These are phyloP conservation scores for Chamaecyparis obtusa DNA, from an alignment of 75 land plant genomes.

Conservation along the genomic window DNA sequence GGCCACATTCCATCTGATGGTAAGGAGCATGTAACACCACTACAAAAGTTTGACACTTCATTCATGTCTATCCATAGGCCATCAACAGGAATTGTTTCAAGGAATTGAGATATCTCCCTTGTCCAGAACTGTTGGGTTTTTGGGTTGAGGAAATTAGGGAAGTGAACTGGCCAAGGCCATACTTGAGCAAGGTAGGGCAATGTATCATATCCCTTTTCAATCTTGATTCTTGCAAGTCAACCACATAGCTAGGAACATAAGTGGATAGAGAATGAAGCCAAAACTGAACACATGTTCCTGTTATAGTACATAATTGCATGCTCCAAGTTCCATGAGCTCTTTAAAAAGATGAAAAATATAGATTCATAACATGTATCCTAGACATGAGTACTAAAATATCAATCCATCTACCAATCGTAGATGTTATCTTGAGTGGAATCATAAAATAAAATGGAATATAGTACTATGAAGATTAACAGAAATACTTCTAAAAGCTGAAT, in stretches of 20 bases:
- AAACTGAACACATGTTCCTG: neutral
- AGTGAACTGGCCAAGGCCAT: slow-evolving; percentile 59
- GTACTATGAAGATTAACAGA: neutral
- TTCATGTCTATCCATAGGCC: slow-evolving; percentile 58
- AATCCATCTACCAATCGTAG: neutral
- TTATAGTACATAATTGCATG: neutral
- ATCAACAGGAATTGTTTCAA: slow-evolving; percentile 33
- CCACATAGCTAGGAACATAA: neutral
- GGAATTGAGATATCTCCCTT: slow-evolving; percentile 24
- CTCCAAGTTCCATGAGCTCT: neutral
- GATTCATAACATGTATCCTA: neutral
- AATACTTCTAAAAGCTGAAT: neutral
- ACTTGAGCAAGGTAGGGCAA: slow-evolving; percentile 65
- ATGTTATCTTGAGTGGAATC: neutral
- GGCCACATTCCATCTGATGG: slow-evolving; percentile 16
- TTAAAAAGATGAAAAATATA: neutral
- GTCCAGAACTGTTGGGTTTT: slow-evolving; percentile 31
- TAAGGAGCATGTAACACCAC: slow-evolving; percentile 25
- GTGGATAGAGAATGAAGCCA: neutral
- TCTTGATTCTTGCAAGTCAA: slow-evolving; percentile 32
- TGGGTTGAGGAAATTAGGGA: slow-evolving; percentile 31
- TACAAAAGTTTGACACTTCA: slow-evolving; percentile 43
- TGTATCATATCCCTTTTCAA: slow-evolving; percentile 46
- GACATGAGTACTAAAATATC: neutral
- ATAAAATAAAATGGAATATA: neutral